These are phyloP conservation scores for Cutaneotrichosporon curvatum DNA, from an alignment of 1,284 basidiomycete species.

Conservation along the genomic window DNA sequence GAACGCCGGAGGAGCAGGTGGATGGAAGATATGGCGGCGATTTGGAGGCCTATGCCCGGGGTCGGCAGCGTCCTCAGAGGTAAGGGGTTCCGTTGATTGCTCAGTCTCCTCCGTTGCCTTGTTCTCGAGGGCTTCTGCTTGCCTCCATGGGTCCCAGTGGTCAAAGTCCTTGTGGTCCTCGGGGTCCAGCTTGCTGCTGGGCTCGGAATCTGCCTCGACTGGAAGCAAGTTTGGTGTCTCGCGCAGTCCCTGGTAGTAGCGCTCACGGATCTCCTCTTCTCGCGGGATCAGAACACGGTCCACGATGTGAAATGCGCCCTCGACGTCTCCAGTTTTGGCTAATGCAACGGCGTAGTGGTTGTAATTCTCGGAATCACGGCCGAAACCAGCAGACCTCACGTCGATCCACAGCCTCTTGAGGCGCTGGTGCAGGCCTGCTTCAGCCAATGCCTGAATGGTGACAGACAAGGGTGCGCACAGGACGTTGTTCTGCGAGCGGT, in stretches of 20 bases:
- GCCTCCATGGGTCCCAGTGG: background rate
- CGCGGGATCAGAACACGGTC: constrained; percentile 70
- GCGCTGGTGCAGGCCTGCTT: constrained; percentile 56
- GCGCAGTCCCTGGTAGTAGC: constrained; percentile 21
- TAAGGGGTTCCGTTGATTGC: background rate
- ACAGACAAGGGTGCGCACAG: constrained; percentile 77
- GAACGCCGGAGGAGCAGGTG: background rate
- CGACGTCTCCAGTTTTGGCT: constrained; percentile 67
- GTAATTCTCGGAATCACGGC: constrained; percentile 87
- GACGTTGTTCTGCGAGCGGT: constrained; percentile 47
- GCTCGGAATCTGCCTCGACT: constrained; percentile 39
- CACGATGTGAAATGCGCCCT: constrained; percentile 73
- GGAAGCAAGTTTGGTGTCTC: constrained; percentile 39
- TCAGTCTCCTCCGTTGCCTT: background rate
- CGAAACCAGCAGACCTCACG: constrained; percentile 62
- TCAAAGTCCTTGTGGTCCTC: constrained; percentile 6
- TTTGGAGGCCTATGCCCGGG: constrained; percentile 22
- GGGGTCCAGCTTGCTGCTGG: constrained; percentile 3
- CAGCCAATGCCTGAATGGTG: constrained; percentile 69
- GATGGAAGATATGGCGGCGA: constrained; percentile 20
- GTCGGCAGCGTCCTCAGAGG: constrained; percentile 9
- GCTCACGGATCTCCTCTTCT: constrained; percentile 40
- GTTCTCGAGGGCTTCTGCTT: background rate
- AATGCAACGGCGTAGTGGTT: constrained; percentile 74
- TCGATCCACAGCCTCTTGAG: constrained; percentile 64